phyloP scores from a whole-genome alignment of 257 asterid species.

The Solanum etuberosum region DNA sequence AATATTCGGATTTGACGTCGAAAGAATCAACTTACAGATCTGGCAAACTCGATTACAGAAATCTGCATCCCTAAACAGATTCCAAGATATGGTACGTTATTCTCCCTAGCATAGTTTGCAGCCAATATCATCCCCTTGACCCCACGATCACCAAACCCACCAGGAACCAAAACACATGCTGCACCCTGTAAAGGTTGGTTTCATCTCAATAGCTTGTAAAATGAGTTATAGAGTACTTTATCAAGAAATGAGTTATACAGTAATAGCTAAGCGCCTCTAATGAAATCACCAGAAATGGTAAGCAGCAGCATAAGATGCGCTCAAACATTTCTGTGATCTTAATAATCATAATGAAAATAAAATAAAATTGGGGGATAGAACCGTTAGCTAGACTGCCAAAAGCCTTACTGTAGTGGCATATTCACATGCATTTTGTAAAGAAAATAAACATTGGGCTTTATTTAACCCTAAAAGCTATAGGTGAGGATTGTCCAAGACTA shows the following conservation, averaged over 20 bases:
- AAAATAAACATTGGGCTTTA: neutral
- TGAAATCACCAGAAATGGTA: neutral
- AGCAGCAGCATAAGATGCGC: neutral
- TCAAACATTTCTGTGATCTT: neutral
- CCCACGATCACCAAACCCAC: conserved; percentile 99
- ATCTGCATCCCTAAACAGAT: conserved; percentile 99
- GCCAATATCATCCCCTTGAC: conserved; percentile 93
- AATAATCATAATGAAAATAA: neutral
- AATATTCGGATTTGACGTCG: neutral
- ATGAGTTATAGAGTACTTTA: neutral
- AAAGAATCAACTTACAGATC: conserved; percentile 53
- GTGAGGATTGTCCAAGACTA: neutral
- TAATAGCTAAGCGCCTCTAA: neutral
- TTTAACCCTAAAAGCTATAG: neutral
- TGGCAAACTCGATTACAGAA: conserved; percentile 83
- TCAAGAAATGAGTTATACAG: neutral
- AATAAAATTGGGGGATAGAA: neutral
- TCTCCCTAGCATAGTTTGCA: conserved; percentile 92
- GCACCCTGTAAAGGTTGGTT: conserved; percentile 45
- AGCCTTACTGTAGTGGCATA: neutral
- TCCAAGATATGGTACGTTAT: conserved; percentile 78
- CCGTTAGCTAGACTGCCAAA: neutral
- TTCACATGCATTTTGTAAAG: neutral
- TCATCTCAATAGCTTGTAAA: neutral
- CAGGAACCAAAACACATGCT: conserved; percentile 91